These are phyloP conservation scores for Trichosporon faecale DNA, from an alignment of 1,284 basidiomycete genomes.

Conservation along the genomic window DNA sequence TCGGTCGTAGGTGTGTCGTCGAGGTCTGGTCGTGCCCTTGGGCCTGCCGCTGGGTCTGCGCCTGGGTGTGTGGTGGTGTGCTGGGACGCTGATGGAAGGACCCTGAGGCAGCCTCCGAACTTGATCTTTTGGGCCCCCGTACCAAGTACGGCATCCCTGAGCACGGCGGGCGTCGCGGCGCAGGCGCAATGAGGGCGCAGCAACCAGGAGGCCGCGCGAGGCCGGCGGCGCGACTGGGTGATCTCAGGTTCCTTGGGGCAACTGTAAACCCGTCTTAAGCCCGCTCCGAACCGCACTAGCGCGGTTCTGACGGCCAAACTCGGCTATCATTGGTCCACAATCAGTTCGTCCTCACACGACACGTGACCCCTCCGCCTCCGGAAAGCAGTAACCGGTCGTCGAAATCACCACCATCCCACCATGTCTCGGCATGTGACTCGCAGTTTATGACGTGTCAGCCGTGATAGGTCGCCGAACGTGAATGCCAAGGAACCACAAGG, in stretches of 20 bases:
- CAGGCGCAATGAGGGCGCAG: background rate
- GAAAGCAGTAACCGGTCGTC: constrained; percentile 4
- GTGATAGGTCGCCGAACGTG: background rate
- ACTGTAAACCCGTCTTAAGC: background rate
- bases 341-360: background rate
- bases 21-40: background rate
- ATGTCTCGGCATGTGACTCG: constrained; percentile 8
- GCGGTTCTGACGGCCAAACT: constrained; percentile 7
- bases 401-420: background rate
- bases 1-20: background rate
- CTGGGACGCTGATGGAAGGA: background rate
- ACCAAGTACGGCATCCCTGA: background rate
- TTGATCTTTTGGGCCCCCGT: constrained; percentile 9
- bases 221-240: background rate
- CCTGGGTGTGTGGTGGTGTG: background rate
- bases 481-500: background rate
- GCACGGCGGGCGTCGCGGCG: background rate
- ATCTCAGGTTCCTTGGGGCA: constrained; percentile 10
- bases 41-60: background rate
- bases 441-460: background rate
- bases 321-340: constrained; percentile 7
- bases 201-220: background rate
- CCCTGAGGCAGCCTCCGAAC: constrained; percentile 4
- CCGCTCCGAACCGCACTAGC: constrained; percentile 7
- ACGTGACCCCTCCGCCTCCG: background rate